Base-by-base conservation (phyloP, 2,329 filamentous ascomycete genomes). In the Penicillium nordicum region DNA sequence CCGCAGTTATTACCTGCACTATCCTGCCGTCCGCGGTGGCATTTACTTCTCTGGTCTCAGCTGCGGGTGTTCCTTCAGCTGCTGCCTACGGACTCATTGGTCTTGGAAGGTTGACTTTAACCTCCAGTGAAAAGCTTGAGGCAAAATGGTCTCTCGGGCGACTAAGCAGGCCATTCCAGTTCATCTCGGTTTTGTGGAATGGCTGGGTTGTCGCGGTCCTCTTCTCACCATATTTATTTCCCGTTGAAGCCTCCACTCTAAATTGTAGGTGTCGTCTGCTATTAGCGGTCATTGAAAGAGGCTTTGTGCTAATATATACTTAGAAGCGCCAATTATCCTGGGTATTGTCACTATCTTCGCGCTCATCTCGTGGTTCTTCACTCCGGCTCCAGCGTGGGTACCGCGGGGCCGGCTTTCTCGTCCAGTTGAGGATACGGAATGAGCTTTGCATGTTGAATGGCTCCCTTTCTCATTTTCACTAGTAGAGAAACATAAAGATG, bases 1-100 rank as follows among this genome's bases (percentile, higher is more conserved):
- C 80, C 0, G 73, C 82, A 2, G 61, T 84, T 25, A 72, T 85
- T 34, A 82, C 82, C 14, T 86, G 83, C 74, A 85, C 81, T 0
- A 82, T 85, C 48, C 72, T 86, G 1, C 80, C 83, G 0, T 85
- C 82, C 0, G 69, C 72, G 9, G 79, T 81, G 6, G 80, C 80
- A 5, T 82, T 82, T 64, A 82, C 80, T 0, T 82, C 80, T 0
- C 75, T 82, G 10, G 79, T 82, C 43, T 82, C 80, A 0, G 80
- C 80, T 0, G 78, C 80, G 10, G 80, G 80, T 25, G 79, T 82
- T 0, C 79, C 79, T 4, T 80, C 78, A 2, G 78, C 79, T 1
- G 79, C 79, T 0, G 80, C 79, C 0, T 82, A 82, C 54, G 79
- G 79, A 0, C 69, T 82, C 2, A 82, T 82, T 55, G 80, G 78